A percentile compares a stretch with the other conserved stretches of the same genome.
phyloP scores from a whole-genome alignment of 2,329 filamentous ascomycete genomes.

The Rasamsonia emersonii region DNA sequence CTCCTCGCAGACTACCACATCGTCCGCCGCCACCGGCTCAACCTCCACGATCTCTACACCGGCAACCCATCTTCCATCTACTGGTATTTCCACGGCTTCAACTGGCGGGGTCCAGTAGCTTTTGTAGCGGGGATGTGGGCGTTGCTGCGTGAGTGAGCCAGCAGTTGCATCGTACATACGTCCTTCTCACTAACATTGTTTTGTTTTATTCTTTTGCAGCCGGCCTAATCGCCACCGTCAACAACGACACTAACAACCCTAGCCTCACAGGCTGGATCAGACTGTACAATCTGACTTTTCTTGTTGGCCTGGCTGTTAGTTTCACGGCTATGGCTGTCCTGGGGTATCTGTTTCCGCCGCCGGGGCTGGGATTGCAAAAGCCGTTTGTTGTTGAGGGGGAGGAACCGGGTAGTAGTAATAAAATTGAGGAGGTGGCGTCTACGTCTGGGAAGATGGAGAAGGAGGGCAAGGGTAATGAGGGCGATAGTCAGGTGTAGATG shows the following conservation, averaged over 20 bases:
- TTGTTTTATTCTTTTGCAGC: slow-evolving; percentile 8
- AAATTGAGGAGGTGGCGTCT: too few species aligned
- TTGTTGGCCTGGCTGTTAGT: slow-evolving; percentile 14
- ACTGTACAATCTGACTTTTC: slow-evolving; percentile 17
- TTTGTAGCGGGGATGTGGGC: slow-evolving; percentile 27
- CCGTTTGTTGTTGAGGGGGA: too few species aligned
- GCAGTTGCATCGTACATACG: neutral
- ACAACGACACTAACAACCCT: slow-evolving; percentile 9
- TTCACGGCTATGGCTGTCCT: slow-evolving; percentile 7
- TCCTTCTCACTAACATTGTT: neutral
- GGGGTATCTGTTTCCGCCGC: neutral
- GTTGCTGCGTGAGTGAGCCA: slow-evolving; percentile 10
- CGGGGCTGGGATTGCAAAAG: too few species aligned
- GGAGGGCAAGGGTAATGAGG: too few species aligned
- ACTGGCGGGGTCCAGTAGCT: slow-evolving; percentile 32
- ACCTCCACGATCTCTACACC: slow-evolving; percentile 36
- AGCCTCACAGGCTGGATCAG: slow-evolving; percentile 12
- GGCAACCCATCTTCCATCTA: slow-evolving; percentile 26
- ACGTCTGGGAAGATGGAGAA: too few species aligned
- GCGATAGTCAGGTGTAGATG: too few species aligned
- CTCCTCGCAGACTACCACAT: slow-evolving; percentile 39
- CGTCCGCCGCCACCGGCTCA: slow-evolving; percentile 17
- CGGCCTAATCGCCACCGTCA: slow-evolving; percentile 14
- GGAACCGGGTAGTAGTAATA: too few species aligned
- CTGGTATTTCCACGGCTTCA: slow-evolving; percentile 35